Evolutionary conservation across 2,329 filamentous ascomycete species (phyloP), one percentile per base, ranked within the genome.

Genomic region (Trichoderma atroviride): DNA sequence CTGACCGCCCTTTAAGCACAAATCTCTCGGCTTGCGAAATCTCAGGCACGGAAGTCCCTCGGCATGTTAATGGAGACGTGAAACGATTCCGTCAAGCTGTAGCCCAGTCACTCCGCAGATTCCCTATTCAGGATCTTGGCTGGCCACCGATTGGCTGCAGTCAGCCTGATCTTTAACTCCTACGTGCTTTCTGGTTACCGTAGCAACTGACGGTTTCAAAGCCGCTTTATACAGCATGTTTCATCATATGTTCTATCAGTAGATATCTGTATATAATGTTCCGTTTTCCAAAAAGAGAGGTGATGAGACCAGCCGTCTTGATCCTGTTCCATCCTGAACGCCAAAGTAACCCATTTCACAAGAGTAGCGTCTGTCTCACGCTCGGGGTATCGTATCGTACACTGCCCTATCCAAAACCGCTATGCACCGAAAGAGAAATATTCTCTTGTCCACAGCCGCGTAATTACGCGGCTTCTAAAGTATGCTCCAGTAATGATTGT

Each of bases 321-420:
- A 56, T 43, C 33, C 16, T 31, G 37, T 35, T 57, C 53, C 52
- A 43, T 58, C 63, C 63, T 27, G 11, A 40, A 57, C 50, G 57
- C 67, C 59, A 19, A 59, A 60, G 19, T 47, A 40, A 56, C 19
- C 29, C 27, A 29, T 33, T 50, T 24, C 37, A 63, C 58, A 50
- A 57, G 67, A 69, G 67, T 63, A 58, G 67, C 60, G 67, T 64
- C 33, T 33, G 40, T 66, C 37, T 37, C 53, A 50, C 63, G 37
- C 63, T 27, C 63, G 55, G 53, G 53, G 52, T 63, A 69, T 63
- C 50, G 53, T 67, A 70, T 70, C 61, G 68, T 71, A 71, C 70
- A 71, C 43, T 50, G 64, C 47, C 64, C 7, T 50, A 66, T 29
- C 55, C 63, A 52, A 68, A 68, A 68, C 61, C 61, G 33, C 61